Conservation (phyloP, 1,139 yeast species). For the Geotrichum fermentans region DNA sequence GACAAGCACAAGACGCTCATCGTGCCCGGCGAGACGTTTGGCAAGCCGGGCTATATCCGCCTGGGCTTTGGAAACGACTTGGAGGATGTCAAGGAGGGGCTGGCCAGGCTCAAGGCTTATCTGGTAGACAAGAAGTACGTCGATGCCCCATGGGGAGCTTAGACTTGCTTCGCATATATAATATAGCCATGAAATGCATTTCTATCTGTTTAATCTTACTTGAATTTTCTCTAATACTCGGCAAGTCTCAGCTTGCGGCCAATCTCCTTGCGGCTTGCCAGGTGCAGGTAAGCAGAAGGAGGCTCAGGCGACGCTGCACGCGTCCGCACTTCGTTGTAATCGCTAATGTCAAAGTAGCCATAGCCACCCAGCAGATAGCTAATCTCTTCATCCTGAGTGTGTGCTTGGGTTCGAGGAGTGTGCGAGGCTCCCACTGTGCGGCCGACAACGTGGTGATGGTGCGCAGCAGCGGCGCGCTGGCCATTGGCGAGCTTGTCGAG, state of each 20-base stretch:
- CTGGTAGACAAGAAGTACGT: slow-evolving; percentile 11
- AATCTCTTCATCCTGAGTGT: slow-evolving; percentile 32
- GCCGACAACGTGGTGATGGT: slow-evolving; percentile 24
- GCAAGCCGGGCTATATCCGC: slow-evolving; percentile 43
- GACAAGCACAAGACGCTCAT: slow-evolving; percentile 38
- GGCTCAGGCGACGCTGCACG: slow-evolving; percentile 64
- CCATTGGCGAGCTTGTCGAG: slow-evolving; percentile 15
- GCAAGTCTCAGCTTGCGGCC: slow-evolving; percentile 70
- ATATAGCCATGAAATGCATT: too few species aligned
- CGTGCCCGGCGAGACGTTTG: slow-evolving; percentile 53
- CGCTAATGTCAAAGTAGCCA: slow-evolving; percentile 72
- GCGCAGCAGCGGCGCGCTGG: background rate
- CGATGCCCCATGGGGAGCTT: slow-evolving; percentile 10
- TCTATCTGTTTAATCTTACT: background rate
- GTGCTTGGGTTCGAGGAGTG: slow-evolving; percentile 26
- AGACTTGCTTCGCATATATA: too few species aligned
- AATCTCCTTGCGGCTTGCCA: slow-evolving; percentile 45
- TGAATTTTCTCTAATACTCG: slow-evolving; percentile 47
- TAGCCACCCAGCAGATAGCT: slow-evolving; percentile 70
- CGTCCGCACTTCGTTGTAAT: slow-evolving; percentile 56
- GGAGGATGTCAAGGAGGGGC: slow-evolving; percentile 37
- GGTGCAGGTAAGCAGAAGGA: slow-evolving; percentile 26
- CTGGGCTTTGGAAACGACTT: slow-evolving; percentile 51
- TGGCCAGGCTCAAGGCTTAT: slow-evolving; percentile 27
- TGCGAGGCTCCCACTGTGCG: slow-evolving; percentile 26